Conservation (phyloP, 768 basidiomycete genomes). For the Collybia sordida region DNA sequence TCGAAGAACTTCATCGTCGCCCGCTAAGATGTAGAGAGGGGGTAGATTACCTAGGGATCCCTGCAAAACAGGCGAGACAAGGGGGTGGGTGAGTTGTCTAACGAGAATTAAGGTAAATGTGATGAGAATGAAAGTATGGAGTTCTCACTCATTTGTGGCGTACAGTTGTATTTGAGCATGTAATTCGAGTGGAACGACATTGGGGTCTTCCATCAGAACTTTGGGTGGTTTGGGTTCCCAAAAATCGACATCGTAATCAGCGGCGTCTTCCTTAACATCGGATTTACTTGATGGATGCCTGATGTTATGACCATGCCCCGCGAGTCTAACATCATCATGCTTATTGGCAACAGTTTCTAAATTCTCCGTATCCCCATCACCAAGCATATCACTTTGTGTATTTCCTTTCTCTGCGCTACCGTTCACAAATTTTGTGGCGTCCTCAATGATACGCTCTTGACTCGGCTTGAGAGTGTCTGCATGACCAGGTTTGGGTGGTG, state of each 20-base stretch:
- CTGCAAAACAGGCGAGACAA: constrained; percentile 72
- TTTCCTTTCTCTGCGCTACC: constrained; percentile 15
- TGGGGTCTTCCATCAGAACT: constrained; percentile 49
- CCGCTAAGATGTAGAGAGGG: constrained; percentile 71
- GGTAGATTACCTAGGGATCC: constrained; percentile 76
- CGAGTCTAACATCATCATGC: background rate
- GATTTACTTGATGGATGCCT: background rate
- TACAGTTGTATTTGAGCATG: constrained; percentile 76
- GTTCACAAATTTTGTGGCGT: background rate
- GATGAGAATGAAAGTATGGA: constrained; percentile 3
- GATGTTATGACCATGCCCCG: background rate
- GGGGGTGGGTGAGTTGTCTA: constrained; percentile 63
- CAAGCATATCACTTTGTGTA: constrained; percentile 31
- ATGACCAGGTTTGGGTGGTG: constrained; percentile 49
- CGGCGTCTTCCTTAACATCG: constrained; percentile 1
- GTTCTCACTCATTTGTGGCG: constrained; percentile 63
- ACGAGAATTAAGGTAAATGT: background rate
- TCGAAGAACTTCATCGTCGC: constrained; percentile 71
- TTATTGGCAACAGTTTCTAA: background rate
- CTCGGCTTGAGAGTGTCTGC: constrained; percentile 45
- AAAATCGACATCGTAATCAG: constrained; percentile 28
- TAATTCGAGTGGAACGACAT: constrained; percentile 44
- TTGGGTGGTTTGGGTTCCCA: constrained; percentile 60
- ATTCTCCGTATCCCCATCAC: constrained; percentile 3
- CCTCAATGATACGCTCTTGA: constrained; percentile 21